phyloP scores from a whole-genome alignment of 2,329 filamentous ascomycete species.

The Aspergillus persii region DNA sequence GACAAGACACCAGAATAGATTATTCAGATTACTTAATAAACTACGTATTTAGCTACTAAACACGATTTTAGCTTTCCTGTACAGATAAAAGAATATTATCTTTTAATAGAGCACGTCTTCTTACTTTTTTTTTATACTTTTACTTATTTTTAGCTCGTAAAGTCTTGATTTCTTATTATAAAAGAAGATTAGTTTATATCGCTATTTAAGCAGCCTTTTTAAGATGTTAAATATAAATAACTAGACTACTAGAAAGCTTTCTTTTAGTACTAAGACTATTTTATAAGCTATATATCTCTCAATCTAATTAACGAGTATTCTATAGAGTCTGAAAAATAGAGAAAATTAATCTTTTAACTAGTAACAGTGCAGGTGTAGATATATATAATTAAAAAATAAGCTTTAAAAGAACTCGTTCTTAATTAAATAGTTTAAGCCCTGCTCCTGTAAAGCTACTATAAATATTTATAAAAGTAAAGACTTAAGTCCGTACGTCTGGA shows the following conservation, averaged over 20 bases:
- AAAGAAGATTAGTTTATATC: background rate
- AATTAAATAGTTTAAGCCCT: conserved; percentile 7
- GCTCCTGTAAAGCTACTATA: conserved; percentile 4
- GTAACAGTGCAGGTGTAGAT: conserved; percentile 1
- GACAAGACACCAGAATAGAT: too few species aligned
- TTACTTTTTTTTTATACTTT: background rate
- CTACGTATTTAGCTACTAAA: background rate
- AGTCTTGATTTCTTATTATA: background rate
- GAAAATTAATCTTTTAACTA: background rate
- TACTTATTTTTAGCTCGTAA: background rate
- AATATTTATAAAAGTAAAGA: conserved; percentile 5
- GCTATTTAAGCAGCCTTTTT: too few species aligned
- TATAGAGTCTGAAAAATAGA: background rate
- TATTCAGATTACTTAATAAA: too few species aligned
- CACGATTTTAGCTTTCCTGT: background rate
- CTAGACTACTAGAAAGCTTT: too few species aligned
- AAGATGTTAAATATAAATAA: conserved; percentile 3
- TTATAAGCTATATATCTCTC: too few species aligned
- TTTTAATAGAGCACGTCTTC: background rate
- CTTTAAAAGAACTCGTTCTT: conserved; percentile 2
- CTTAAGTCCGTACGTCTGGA: background rate
- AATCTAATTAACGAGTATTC: too few species aligned
- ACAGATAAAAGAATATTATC: background rate
- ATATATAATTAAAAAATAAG: conserved; percentile 3
- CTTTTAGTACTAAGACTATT: too few species aligned